Percentiles rank a stretch among this genome's conserved stretches.
These are phyloP conservation scores for Platanus orientalis DNA, from an alignment of 164 flowering plant species.

Conservation along the genomic window DNA sequence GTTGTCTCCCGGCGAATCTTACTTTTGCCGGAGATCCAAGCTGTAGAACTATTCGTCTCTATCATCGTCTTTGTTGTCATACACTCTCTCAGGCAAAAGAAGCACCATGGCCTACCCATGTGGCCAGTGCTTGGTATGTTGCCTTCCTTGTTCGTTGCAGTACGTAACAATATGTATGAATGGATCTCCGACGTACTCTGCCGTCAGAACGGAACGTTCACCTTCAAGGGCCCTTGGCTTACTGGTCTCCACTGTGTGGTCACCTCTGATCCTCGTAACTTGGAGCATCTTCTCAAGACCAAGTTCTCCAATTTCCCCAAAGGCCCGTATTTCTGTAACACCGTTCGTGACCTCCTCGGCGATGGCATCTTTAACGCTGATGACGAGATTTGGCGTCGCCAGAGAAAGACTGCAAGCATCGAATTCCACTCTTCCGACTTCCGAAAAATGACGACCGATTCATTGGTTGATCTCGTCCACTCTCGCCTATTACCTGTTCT, in stretches of 20 bases:
- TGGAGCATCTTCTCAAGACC: constrained; percentile 79
- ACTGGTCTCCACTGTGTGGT: constrained; percentile 65
- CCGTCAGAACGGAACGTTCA: constrained; percentile 55
- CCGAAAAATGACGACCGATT: constrained; percentile 50
- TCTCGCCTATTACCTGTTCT: constrained; percentile 55
- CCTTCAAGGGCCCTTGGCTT: constrained; percentile 64
- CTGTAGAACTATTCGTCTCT: constrained; percentile 53
- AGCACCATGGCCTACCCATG: constrained; percentile 51
- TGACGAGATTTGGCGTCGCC: constrained; percentile 70
- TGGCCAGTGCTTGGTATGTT: constrained; percentile 94
- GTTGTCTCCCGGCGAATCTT: constrained; percentile 14
- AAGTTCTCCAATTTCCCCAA: constrained; percentile 67
- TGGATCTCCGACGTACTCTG: constrained; percentile 54
- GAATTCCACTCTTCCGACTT: constrained; percentile 85
- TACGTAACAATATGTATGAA: constrained; percentile 50
- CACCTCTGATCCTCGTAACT: constrained; percentile 75
- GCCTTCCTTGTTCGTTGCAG: constrained; percentile 52
- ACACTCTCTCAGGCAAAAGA: constrained; percentile 50
- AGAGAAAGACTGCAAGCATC: constrained; percentile 80
- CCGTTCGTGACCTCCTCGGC: constrained; percentile 69
- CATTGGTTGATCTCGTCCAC: constrained; percentile 66
- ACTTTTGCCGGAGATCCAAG: constrained; percentile 41
- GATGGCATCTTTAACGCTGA: constrained; percentile 90
- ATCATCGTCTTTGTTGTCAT: constrained; percentile 48
- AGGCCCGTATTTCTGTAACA: constrained; percentile 53